phyloP scores from a whole-genome alignment of 108 stramenopile species.

The Pseudonitzschia multiseries region DNA sequence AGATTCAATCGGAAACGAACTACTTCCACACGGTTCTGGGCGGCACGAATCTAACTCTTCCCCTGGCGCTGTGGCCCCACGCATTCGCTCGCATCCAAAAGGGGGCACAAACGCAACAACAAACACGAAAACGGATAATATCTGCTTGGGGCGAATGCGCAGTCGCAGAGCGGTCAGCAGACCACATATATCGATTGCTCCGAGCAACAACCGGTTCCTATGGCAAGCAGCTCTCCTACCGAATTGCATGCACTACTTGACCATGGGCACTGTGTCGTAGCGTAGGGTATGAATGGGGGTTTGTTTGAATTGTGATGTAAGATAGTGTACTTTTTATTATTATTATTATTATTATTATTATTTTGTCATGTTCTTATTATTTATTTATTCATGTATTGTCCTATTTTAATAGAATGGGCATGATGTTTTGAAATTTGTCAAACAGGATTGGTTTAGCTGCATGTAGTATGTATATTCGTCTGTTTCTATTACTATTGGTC shows the following conservation, averaged over 20 bases:
- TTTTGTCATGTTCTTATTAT: no score
- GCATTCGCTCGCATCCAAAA: conserved; percentile 10
- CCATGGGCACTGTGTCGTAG: no score
- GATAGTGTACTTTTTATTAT: no score
- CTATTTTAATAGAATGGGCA: no score
- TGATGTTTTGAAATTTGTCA: neutral
- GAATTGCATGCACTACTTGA: conserved; percentile 18
- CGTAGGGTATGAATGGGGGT: no score
- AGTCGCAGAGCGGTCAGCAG: neutral
- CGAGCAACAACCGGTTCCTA: conserved; percentile 17
- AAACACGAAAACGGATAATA: no score
- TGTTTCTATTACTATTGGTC: neutral
- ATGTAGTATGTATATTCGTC: neutral
- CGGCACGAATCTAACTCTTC: neutral
- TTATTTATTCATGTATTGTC: no score
- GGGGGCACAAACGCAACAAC: neutral
- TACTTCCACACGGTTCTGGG: conserved; percentile 2
- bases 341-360: no score
- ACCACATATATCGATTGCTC: conserved; percentile 24
- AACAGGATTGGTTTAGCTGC: no score
- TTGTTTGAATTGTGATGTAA: no score
- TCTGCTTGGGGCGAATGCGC: no score
- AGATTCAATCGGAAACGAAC: conserved; percentile 8
- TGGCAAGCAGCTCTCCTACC: conserved; percentile 22
- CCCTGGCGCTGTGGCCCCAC: conserved; percentile 23